phyloP scores from a whole-genome alignment of 441 rosid species.

The Jatropha multifida region DNA sequence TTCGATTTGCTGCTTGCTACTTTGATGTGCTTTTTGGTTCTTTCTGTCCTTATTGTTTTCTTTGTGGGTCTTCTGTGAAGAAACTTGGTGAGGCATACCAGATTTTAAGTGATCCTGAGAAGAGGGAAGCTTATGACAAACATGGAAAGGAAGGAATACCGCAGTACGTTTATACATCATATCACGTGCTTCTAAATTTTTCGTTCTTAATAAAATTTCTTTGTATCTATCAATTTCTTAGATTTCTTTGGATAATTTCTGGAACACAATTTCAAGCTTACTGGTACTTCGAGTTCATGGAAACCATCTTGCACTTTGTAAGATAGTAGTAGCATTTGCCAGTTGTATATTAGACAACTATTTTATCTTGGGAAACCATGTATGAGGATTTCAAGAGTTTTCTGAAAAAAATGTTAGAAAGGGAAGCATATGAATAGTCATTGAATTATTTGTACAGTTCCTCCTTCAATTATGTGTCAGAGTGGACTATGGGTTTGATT shows the following conservation, averaged over 20 bases:
- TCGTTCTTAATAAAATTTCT: conserved; percentile 6
- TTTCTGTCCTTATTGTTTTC: background rate
- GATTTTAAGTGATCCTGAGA: conserved; percentile 84
- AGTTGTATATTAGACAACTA: background rate
- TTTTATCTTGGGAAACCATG: background rate
- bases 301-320: background rate
- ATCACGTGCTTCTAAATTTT: background rate
- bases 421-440: background rate
- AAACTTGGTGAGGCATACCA: conserved; percentile 94
- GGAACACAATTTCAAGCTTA: background rate
- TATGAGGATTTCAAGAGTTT: background rate
- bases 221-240: background rate
- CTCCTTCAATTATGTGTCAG: background rate
- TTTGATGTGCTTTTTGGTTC: background rate
- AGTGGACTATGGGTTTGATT: background rate
- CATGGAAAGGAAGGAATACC: conserved; percentile 78
- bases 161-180: conserved; percentile 50
- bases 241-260: background rate
- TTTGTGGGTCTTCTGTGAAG: conserved; percentile 38
- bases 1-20: background rate
- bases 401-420: no score
- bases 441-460: background rate
- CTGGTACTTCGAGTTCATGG: background rate
- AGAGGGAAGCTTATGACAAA: conserved; percentile 83
- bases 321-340: background rate